Evolutionary conservation across 768 basidiomycete genomes (phyloP).

Genomic region (Pleurotus djamor): DNA sequence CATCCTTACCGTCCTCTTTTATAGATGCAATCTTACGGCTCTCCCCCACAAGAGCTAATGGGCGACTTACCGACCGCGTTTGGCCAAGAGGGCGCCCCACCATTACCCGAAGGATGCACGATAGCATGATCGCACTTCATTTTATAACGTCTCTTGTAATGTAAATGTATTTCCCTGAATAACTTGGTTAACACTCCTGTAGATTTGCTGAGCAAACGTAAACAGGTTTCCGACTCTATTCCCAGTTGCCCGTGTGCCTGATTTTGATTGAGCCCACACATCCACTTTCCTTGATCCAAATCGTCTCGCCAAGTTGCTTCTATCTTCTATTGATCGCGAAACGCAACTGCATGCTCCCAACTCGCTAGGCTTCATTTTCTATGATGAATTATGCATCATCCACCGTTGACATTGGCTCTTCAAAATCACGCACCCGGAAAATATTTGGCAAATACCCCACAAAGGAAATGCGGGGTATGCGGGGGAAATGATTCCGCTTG

Average conservation of each 20-base stretch:
- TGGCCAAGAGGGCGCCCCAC: constrained; percentile 45
- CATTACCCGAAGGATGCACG: constrained; percentile 19
- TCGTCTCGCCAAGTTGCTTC: too few species aligned
- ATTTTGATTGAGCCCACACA: too few species aligned
- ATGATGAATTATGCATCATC: too few species aligned
- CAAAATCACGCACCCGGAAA: neutral
- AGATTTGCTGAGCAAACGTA: neutral
- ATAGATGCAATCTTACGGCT: constrained; percentile 80
- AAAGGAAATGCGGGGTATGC: constrained; percentile 2
- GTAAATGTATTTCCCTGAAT: neutral
- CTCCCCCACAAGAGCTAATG: constrained; percentile 82
- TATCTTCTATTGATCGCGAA: too few species aligned
- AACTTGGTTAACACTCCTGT: neutral
- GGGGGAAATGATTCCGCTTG: neutral
- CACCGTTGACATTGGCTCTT: neutral
- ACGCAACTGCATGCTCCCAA: too few species aligned
- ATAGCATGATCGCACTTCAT: constrained; percentile 16
- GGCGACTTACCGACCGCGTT: constrained; percentile 78
- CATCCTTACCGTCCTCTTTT: neutral
- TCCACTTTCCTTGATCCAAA: too few species aligned
- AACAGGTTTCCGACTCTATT: too few species aligned
- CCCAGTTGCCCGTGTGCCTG: too few species aligned
- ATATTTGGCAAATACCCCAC: neutral
- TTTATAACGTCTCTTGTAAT: neutral
- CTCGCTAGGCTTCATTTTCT: too few species aligned